Percentiles rank a stretch among this genome's conserved stretches.
phyloP scores from a whole-genome alignment of 345 rosid species.

The Eutrema heterophyllum region DNA sequence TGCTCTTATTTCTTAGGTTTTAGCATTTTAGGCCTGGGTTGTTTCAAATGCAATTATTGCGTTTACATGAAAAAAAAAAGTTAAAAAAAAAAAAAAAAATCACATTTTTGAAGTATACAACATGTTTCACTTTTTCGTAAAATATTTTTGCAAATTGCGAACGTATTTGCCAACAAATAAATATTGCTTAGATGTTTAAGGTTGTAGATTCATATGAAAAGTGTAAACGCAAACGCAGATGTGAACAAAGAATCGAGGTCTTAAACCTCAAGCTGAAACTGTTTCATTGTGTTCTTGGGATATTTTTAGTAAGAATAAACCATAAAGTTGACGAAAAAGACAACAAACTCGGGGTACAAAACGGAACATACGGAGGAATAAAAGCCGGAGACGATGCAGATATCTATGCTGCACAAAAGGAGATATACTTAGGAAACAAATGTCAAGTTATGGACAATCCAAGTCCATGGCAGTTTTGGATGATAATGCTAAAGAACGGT shows the following conservation, averaged over 20 bases:
- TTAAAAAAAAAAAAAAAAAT: background rate
- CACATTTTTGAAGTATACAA: background rate
- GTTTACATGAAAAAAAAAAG: background rate
- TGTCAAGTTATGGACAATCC: conserved; percentile 54
- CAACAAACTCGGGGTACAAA: conserved; percentile 45
- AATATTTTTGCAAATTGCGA: background rate
- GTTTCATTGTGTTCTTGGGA: conserved; percentile 18
- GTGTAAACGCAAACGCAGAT: background rate
- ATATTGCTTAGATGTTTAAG: background rate
- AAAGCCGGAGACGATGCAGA: conserved; percentile 33
- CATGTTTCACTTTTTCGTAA: background rate
- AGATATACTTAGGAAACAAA: conserved; percentile 53
- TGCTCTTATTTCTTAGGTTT: background rate
- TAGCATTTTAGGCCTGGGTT: background rate
- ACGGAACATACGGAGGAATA: conserved; percentile 36
- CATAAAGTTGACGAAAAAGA: conserved; percentile 57
- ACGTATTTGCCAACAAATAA: background rate
- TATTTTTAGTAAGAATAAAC: conserved; percentile 15
- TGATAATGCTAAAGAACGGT: conserved; percentile 65
- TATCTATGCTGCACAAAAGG: conserved; percentile 53
- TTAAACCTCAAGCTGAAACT: background rate
- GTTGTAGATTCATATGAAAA: background rate
- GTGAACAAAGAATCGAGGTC: background rate
- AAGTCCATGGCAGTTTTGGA: conserved; percentile 67
- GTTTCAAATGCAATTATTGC: background rate